These are phyloP conservation scores for Canavalia ensiformis DNA, from an alignment of 306 rosid species.

Conservation along the genomic window DNA sequence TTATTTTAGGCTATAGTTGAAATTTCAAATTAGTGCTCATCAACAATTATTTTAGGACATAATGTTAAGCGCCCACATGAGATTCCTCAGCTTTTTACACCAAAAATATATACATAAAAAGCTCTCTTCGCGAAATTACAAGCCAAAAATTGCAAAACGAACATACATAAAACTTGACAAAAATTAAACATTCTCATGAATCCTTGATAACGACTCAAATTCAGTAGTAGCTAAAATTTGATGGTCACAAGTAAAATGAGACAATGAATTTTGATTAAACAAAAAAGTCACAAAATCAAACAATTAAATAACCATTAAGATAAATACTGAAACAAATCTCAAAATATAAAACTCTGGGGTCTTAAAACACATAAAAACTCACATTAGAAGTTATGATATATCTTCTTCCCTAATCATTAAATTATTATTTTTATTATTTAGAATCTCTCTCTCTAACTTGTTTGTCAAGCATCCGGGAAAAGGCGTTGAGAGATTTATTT, in stretches of 20 bases:
- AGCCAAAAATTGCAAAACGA: slow-evolving; percentile 41
- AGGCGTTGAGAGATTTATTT: not conserved
- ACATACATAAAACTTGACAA: slow-evolving; percentile 31
- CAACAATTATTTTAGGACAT: not conserved
- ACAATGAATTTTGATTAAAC: not conserved
- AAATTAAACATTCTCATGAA: slow-evolving; percentile 18
- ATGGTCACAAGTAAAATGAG: not conserved
- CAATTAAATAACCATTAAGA: not conserved
- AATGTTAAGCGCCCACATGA: slow-evolving; percentile 31
- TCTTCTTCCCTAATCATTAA: not conserved
- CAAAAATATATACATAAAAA: not conserved
- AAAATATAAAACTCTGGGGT: not conserved
- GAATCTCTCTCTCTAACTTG: not conserved
- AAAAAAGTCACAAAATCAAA: too few relatives aligned
- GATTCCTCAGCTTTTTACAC: slow-evolving; percentile 42
- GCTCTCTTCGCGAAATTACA: slow-evolving; percentile 39
- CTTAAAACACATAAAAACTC: not conserved
- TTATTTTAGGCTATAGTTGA: not conserved
- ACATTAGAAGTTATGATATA: not conserved
- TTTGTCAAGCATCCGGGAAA: slow-evolving; percentile 11
- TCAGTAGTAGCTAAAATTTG: not conserved
- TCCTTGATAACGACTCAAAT: slow-evolving; percentile 28
- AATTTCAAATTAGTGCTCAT: slow-evolving; percentile 1
- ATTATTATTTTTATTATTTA: not conserved
- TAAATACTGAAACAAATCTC: not conserved